phyloP scores from a whole-genome alignment of 139 green algal species.

The Micractinium sp. region DNA sequence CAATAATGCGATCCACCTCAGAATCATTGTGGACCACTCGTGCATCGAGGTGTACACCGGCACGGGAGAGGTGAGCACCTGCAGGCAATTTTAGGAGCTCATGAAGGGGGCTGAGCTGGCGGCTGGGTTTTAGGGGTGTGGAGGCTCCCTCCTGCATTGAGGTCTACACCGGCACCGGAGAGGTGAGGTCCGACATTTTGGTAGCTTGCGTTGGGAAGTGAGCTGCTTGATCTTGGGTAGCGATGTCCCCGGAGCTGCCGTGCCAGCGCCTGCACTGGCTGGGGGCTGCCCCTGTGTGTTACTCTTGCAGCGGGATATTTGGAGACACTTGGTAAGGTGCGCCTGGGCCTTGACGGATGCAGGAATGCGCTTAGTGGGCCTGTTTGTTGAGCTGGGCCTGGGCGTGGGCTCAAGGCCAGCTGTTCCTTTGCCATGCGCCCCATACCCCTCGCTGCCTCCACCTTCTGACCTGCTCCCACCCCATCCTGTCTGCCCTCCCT shows the following conservation, averaged over 20 bases:
- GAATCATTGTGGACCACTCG: conserved; percentile 83
- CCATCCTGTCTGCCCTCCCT: neutral
- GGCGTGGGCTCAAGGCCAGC: neutral
- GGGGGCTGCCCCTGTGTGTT: too few species aligned
- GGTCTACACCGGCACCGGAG: neutral
- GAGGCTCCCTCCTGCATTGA: too few species aligned
- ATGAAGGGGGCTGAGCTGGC: too few species aligned
- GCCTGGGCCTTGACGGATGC: too few species aligned
- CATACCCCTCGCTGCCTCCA: neutral
- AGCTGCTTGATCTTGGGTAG: neutral
- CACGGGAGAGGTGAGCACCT: conserved; percentile 43
- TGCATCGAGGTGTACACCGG: conserved; percentile 73
- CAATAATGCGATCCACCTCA: conserved; percentile 63
- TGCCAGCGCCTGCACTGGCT: neutral
- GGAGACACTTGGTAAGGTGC: too few species aligned
- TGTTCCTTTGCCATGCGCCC: neutral
- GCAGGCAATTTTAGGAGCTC: too few species aligned
- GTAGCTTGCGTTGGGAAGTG: too few species aligned
- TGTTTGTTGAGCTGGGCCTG: neutral
- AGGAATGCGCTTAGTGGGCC: too few species aligned
- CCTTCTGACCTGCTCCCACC: neutral
- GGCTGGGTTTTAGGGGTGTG: too few species aligned
- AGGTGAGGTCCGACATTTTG: neutral
- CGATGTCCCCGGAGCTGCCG: too few species aligned
- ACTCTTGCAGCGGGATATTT: too few species aligned